phyloP scores from a whole-genome alignment of 225 moss, liverwort and hornwort species.

The Marchantia polymorpha region DNA sequence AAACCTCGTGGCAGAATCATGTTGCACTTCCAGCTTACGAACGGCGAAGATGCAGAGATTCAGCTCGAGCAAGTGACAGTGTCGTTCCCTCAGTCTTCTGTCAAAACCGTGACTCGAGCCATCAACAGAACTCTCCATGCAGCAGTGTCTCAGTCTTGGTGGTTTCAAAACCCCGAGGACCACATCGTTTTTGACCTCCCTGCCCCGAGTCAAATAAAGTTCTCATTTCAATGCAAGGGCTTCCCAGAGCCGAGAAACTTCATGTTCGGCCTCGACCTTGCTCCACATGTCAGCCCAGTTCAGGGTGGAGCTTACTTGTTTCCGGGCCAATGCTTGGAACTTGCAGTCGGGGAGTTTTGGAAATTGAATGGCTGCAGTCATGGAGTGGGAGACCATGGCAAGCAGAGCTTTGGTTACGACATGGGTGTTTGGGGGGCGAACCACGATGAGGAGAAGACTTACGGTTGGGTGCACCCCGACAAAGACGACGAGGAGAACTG shows the following conservation, averaged over 20 bases:
- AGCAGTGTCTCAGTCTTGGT: slow-evolving; percentile 5
- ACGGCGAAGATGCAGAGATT: slow-evolving; percentile 3
- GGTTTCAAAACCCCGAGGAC: slow-evolving; percentile 12
- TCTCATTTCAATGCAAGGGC: slow-evolving; percentile 2
- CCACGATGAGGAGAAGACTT: slow-evolving; percentile 6
- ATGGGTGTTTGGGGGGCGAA: slow-evolving; percentile 12
- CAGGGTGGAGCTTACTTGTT: slow-evolving; percentile 6
- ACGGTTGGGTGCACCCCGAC: slow-evolving; percentile 4
- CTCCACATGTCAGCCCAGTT: slow-evolving; percentile 7
- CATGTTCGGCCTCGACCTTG: background rate
- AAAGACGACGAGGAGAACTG: slow-evolving; percentile 8
- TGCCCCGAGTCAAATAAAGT: slow-evolving; percentile 1
- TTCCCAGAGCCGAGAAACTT: background rate
- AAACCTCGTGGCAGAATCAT: slow-evolving; percentile 8
- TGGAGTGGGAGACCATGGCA: slow-evolving; percentile 4
- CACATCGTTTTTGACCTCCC: slow-evolving; percentile 12
- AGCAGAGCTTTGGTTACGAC: slow-evolving; percentile 11
- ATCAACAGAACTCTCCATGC: background rate
- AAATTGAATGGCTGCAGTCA: slow-evolving; percentile 5
- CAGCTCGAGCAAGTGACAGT: slow-evolving; percentile 11
- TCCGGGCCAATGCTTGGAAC: background rate
- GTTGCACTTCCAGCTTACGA: slow-evolving; percentile 8
- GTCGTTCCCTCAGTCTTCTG: slow-evolving; percentile 9
- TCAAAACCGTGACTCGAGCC: background rate
- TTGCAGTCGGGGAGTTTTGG: slow-evolving; percentile 8